Percentiles rank a stretch among this genome's conserved stretches.
Evolutionary conservation across 164 flowering plant species (phyloP).

Genomic region (Sedum album): DNA sequence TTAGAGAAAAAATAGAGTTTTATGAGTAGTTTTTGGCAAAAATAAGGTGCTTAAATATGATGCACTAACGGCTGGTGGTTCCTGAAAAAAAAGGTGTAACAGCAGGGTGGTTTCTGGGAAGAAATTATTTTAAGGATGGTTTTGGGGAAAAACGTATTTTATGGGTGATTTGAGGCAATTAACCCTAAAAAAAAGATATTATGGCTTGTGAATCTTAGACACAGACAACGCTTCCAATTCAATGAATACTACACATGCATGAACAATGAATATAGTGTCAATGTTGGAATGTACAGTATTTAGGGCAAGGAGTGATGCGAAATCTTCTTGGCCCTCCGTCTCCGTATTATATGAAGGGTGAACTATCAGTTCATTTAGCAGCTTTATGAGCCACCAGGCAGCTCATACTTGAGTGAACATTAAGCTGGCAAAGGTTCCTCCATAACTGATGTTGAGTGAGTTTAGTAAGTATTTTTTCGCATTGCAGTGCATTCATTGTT

Average conservation of each 20-base stretch:
- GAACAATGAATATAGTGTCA: background rate
- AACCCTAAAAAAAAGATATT: too few species aligned
- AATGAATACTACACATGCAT: too few species aligned
- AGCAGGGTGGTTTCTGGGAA: too few species aligned
- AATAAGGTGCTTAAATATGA: too few species aligned
- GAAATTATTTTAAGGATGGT: too few species aligned
- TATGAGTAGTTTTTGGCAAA: too few species aligned
- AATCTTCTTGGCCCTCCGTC: too few species aligned
- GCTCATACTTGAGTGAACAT: constrained; percentile 6
- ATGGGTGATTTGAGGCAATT: too few species aligned
- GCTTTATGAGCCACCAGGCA: background rate
- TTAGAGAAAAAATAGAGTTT: too few species aligned
- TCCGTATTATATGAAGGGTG: background rate
- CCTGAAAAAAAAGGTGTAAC: too few species aligned
- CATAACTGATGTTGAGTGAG: constrained; percentile 40
- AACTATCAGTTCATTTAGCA: background rate
- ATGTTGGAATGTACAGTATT: background rate
- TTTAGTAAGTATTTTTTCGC: background rate
- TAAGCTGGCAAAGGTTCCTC: constrained; percentile 81
- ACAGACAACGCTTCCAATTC: background rate
- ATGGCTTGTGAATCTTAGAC: background rate
- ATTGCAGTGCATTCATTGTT: constrained; percentile 1
- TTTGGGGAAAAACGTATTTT: too few species aligned
- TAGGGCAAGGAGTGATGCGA: background rate
- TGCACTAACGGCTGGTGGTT: too few species aligned